phyloP scores from a whole-genome alignment of 208 protist species.

The Angomonas desouzai region DNA sequence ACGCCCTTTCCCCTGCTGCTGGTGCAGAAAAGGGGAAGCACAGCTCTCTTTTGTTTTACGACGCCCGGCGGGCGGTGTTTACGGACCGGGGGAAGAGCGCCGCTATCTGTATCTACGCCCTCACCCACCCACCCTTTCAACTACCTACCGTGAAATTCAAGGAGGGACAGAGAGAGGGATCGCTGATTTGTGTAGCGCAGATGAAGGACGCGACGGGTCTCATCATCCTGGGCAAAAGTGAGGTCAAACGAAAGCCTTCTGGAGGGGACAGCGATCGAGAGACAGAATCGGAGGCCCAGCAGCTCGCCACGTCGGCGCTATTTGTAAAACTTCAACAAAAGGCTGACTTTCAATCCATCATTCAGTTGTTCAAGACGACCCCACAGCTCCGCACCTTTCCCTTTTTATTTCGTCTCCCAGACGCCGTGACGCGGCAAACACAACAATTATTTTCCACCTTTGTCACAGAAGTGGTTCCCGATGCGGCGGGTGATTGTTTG shows the following conservation, averaged over 20 bases:
- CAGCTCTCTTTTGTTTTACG: neutral
- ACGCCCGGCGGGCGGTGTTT: neutral
- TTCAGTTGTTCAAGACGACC: neutral
- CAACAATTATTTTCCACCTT: too few relatives aligned
- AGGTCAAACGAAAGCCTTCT: neutral
- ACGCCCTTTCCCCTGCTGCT: neutral
- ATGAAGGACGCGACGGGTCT: conserved; percentile 18
- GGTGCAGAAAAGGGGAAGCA: neutral
- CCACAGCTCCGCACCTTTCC: neutral
- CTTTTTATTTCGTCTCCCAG: neutral
- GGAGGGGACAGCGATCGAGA: neutral
- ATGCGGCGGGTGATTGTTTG: neutral
- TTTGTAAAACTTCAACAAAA: conserved; percentile 9
- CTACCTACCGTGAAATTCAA: conserved; percentile 17
- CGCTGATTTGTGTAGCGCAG: conserved; percentile 23
- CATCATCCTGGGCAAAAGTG: conserved; percentile 9
- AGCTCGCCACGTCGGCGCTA: conserved; percentile 3
- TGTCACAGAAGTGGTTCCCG: too few relatives aligned
- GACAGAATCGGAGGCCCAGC: neutral
- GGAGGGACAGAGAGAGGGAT: conserved; percentile 18
- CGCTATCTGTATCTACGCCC: conserved; percentile 12
- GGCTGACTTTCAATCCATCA: conserved; percentile 9
- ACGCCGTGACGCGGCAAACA: neutral
- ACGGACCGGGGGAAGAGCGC: neutral
- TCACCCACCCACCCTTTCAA: conserved; percentile 4